A percentile compares a stretch with the other conserved stretches of the same genome.
These are phyloP conservation scores for Microdochium paspali DNA, from an alignment of 2,329 filamentous ascomycete genomes.

Conservation along the genomic window DNA sequence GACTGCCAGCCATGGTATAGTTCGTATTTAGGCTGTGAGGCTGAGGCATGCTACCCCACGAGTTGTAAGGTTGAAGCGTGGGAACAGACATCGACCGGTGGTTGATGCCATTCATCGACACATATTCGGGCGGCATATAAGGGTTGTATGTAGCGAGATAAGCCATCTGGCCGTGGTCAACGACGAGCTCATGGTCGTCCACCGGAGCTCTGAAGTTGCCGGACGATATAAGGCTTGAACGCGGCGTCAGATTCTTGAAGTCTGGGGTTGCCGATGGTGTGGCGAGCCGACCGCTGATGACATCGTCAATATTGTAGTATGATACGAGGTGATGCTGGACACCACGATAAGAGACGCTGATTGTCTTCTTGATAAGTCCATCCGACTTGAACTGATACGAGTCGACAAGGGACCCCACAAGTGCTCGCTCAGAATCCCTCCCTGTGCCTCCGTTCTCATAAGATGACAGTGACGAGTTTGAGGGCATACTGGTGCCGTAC, in stretches of 20 bases:
- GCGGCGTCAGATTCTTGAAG: constrained; percentile 41
- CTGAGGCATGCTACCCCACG: neutral
- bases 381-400: constrained; percentile 78
- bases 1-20: neutral
- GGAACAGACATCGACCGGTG: constrained; percentile 5
- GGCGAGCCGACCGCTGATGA: constrained; percentile 49
- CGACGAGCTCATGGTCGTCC: constrained; percentile 33
- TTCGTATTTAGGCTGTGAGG: neutral
- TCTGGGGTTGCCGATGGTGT: constrained; percentile 47
- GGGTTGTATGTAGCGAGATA: neutral
- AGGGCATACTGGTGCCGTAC: constrained; percentile 1
- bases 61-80: neutral
- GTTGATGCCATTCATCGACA: neutral
- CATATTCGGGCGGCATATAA: neutral
- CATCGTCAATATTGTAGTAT: constrained; percentile 78
- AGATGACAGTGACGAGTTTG: neutral
- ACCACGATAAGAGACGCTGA: constrained; percentile 67
- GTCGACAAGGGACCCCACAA: constrained; percentile 80
- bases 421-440: constrained; percentile 25
- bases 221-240: constrained; percentile 46
- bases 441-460: neutral
- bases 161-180: constrained; percentile 1
- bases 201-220: constrained; percentile 60
- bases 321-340: constrained; percentile 79
- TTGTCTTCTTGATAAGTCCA: constrained; percentile 86